Evolutionary conservation across 2,329 filamentous ascomycete species (phyloP).

Genomic region (Emmonsiellopsis sp.): DNA sequence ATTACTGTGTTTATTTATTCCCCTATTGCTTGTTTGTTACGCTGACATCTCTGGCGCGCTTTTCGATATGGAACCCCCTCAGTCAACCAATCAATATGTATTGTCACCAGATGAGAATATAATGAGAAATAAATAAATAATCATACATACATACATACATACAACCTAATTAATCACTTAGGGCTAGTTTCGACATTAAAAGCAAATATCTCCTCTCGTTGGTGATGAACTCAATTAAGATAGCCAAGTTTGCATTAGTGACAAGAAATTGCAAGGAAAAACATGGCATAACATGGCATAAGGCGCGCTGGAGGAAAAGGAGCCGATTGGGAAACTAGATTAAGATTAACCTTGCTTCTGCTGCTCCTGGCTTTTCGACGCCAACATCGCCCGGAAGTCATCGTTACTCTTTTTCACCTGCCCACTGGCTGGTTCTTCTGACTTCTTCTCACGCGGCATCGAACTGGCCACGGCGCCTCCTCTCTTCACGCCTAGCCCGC

Average conservation of each 20-base stretch:
- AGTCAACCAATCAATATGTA: too few relatives aligned
- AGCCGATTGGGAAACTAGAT: neutral
- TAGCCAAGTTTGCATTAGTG: neutral
- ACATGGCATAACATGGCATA: neutral
- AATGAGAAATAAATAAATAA: too few relatives aligned
- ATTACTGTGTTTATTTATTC: too few relatives aligned
- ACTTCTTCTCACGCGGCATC: slow-evolving; percentile 9
- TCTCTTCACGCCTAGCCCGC: slow-evolving; percentile 42
- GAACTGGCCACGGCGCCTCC: slow-evolving; percentile 13
- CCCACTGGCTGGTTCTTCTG: neutral
- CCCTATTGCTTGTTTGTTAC: too few relatives aligned
- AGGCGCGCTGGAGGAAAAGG: too few relatives aligned
- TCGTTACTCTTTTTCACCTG: slow-evolving; percentile 44
- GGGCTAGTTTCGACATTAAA: neutral
- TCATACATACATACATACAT: too few relatives aligned
- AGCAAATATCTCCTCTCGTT: neutral
- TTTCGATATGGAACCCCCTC: too few relatives aligned
- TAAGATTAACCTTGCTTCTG: neutral
- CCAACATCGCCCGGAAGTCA: slow-evolving; percentile 48
- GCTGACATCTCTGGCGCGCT: too few relatives aligned
- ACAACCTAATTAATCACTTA: too few relatives aligned
- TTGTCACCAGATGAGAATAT: too few relatives aligned
- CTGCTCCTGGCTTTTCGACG: slow-evolving; percentile 20
- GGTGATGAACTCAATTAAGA: neutral
- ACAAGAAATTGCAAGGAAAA: neutral